These are phyloP conservation scores for Nitzschia inconspicua DNA, from an alignment of 108 stramenopile genomes.

Conservation along the genomic window DNA sequence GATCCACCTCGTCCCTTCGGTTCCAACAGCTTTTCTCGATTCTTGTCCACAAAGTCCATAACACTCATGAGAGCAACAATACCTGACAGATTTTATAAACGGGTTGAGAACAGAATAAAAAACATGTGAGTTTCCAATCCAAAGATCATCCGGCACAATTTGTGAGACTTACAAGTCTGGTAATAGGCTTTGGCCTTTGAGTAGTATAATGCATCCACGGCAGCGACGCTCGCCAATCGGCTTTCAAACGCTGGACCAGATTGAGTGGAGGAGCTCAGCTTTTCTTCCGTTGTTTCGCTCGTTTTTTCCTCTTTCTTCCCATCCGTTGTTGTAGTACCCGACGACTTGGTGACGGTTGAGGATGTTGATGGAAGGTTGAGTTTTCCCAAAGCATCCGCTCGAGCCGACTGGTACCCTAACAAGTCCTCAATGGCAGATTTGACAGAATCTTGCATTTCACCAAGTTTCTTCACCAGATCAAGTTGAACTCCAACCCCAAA, in stretches of 20 bases:
- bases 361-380: constrained; percentile 40
- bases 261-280: constrained; percentile 10
- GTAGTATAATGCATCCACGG: constrained; percentile 53
- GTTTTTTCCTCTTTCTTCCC: constrained; percentile 43
- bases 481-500: constrained; percentile 70
- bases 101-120: background rate
- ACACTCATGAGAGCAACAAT: constrained; percentile 1
- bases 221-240: constrained; percentile 37
- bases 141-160: constrained; percentile 16
- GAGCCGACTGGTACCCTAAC: constrained; percentile 49
- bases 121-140: background rate
- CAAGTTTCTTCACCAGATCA: constrained; percentile 50
- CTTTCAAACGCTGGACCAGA: constrained; percentile 16
- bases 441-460: constrained; percentile 48
- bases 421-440: constrained; percentile 46
- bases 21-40: constrained; percentile 51
- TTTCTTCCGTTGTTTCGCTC: constrained; percentile 43
- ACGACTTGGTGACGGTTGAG: constrained; percentile 26
- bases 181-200: constrained; percentile 33
- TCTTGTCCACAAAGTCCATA: constrained; percentile 68
- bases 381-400: constrained; percentile 75
- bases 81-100: too few relatives aligned
- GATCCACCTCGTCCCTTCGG: constrained; percentile 65
- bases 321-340: constrained; percentile 33
- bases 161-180: constrained; percentile 21